Conservation (phyloP, 352 stramenopile species). For the Phytophthora pini region DNA sequence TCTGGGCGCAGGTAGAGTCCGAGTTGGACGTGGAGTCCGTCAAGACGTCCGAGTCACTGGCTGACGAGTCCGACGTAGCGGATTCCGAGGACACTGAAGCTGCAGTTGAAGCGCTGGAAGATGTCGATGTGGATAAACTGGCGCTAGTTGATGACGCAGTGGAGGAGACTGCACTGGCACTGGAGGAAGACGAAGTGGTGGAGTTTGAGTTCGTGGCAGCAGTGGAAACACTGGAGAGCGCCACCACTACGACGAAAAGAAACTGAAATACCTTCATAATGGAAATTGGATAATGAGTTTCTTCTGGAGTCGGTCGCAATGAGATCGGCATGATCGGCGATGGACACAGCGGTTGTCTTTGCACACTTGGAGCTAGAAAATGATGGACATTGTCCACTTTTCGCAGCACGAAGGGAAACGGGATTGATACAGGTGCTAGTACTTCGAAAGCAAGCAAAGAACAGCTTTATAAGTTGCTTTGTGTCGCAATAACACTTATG, state of each 20-base stretch:
- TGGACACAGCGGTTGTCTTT: constrained; percentile 9
- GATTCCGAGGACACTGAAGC: constrained; percentile 1
- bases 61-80: neutral
- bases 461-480: too few species aligned
- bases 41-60: constrained; percentile 11
- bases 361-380: constrained; percentile 1
- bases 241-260: constrained; percentile 10
- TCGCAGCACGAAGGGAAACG: neutral
- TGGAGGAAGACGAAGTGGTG: neutral
- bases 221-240: constrained; percentile 9
- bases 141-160: constrained; percentile 4
- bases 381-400: constrained; percentile 2
- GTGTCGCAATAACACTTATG: too few species aligned
- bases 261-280: constrained; percentile 28
- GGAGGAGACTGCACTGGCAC: neutral
- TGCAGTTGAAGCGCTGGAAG: neutral
- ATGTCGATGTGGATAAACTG: neutral
- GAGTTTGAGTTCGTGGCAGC: constrained; percentile 3
- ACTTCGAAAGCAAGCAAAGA: too few species aligned
- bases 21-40: constrained; percentile 8
- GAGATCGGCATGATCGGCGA: neutral
- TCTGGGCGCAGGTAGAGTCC: constrained; percentile 16
- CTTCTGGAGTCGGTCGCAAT: neutral
- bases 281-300: constrained; percentile 5
- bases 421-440: neutral